Evolutionary conservation across 352 stramenopile species (phyloP), one percentile per base, ranked within the genome.

Genomic region (Pythium periplocum): DNA sequence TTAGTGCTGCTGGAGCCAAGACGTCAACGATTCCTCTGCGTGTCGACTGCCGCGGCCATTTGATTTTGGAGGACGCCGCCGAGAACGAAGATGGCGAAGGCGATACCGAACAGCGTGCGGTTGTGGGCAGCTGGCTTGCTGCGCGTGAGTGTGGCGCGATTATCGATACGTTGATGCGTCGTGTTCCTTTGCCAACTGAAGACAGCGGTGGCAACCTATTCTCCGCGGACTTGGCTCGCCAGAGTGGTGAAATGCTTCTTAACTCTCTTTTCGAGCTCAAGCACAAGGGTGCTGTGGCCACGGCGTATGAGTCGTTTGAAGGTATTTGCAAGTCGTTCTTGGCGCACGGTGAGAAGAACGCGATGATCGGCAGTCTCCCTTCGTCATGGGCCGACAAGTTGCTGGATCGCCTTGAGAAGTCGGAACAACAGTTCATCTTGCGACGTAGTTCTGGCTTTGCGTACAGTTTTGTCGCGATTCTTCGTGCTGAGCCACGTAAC

Each of bases 251-350:
- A 48, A 78, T 72, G 47, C 67, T 96, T 12, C 58, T 96, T 4
- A 80, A 91, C 59, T 80, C 85, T 45, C 61, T 96, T 11, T 90
- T 94, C 53, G 78, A 88, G 39, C 71, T 96, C 12, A 95, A 95
- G 53, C 87, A 96, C 70, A 90, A 92, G 55, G 87, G 87, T 2
- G 86, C 86, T 0, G 81, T 96, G 30, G 78, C 83, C n/a, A 92
- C 64, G 46, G 81, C 82, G 31, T 88, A 90, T 50, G 75, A 88
- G 37, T 64, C 83, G 17, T 95, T 96, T 43, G 86, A 96, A 57
- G 83, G 80, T 42, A 69, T 96, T 17, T 95, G 86, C 51, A 79
- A 82, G 34, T 78, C 82, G 35, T 81, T 96, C 48, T 57, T 96
- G 41, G 69, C 68, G 2, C 64, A 86, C 35, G 73, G 73, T 32